Evolutionary conservation across 805 yeast species (phyloP).

Genomic region (Cyberlindnera euphorbiiphila): DNA sequence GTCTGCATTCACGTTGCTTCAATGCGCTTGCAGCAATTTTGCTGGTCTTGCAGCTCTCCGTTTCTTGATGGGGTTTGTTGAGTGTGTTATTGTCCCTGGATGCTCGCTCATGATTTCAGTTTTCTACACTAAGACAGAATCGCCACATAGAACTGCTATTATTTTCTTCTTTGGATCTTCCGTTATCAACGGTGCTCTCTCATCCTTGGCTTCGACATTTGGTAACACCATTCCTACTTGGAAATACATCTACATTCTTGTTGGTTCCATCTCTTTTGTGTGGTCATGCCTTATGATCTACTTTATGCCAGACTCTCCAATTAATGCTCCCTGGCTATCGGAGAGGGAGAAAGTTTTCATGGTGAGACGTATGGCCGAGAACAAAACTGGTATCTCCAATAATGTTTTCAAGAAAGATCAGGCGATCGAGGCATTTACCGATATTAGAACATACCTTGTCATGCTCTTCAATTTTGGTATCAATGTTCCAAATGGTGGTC

Average conservation of each 20-base stretch:
- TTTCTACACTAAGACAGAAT: slow-evolving; percentile 35
- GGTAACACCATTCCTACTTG: slow-evolving; percentile 37
- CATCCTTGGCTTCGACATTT: slow-evolving; percentile 40
- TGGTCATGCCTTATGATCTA: slow-evolving; percentile 31
- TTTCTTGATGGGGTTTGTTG: slow-evolving; percentile 43
- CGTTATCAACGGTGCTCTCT: slow-evolving; percentile 32
- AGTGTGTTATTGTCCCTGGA: slow-evolving; percentile 38
- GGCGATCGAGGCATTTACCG: slow-evolving; percentile 39
- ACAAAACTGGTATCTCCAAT: slow-evolving; percentile 43
- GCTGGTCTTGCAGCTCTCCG: slow-evolving; percentile 39
- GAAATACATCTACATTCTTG: slow-evolving; percentile 47
- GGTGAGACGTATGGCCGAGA: slow-evolving; percentile 38
- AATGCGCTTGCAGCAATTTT: slow-evolving; percentile 35
- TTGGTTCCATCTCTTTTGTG: slow-evolving; percentile 45
- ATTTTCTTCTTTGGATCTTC: slow-evolving; percentile 39
- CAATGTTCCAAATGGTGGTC: slow-evolving; percentile 34
- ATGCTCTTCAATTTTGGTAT: slow-evolving; percentile 31
- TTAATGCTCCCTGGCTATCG: slow-evolving; percentile 41
- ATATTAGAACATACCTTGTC: slow-evolving; percentile 34
- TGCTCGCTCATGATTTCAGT: slow-evolving; percentile 39
- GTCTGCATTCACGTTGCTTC: slow-evolving; percentile 22
- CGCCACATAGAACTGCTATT: slow-evolving; percentile 42
- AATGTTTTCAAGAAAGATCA: slow-evolving; percentile 38
- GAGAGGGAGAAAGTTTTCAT: slow-evolving; percentile 42
- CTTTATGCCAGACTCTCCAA: slow-evolving; percentile 50